Evolutionary conservation across 148 eudicot genomes (phyloP), one percentile per base, ranked within the genome.

Genomic region (Linanthus parryae): DNA sequence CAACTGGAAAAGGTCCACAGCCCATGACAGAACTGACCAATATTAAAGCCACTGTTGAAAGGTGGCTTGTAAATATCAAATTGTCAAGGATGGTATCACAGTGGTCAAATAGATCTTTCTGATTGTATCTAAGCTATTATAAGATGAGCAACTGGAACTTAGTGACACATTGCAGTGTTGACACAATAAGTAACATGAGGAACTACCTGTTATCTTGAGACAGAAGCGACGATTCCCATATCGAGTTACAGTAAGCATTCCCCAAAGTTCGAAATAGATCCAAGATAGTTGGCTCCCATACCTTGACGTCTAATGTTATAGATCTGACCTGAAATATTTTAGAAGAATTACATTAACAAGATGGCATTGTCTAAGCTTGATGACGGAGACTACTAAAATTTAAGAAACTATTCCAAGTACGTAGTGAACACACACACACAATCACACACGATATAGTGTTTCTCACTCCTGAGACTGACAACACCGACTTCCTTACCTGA

Each of bases 301-400:
- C 97, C 77, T 64, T 89, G 59, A 89, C 97, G 62, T 89, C 97
- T 59, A 85, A 70, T 49, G 79, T 89, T 52, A 89, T 73, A 37
- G 97, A 89, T 58, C 97, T 83, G 42, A 89, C 81, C 97, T 89
- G 73, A 59, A 66, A 31, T 5, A 31, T 5, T 31, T 31, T 31
- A 5, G 7, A 31, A 31, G 11, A 31, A 31, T 5, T 31, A 11
- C 11, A 5, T 31, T 5, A 31, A 11, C 35, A 31, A 31, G 5
- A 31, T 31, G 5, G 35, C 11, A 31, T 5, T 31, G 5, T 31
- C 35, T 31, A 31, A 11, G 11, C 35, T 31, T 5, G 11, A 5
- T 5, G 11, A 31, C 35, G 11, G 11, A 31, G 11, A 31, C 35
- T 5, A 31, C 11, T 31, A 5, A 39, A 39, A 39, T n/a, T 7